Percentiles rank a stretch among this genome's conserved stretches.
Evolutionary conservation across 352 stramenopile species (phyloP).

Genomic region (Phytophthora litchii): DNA sequence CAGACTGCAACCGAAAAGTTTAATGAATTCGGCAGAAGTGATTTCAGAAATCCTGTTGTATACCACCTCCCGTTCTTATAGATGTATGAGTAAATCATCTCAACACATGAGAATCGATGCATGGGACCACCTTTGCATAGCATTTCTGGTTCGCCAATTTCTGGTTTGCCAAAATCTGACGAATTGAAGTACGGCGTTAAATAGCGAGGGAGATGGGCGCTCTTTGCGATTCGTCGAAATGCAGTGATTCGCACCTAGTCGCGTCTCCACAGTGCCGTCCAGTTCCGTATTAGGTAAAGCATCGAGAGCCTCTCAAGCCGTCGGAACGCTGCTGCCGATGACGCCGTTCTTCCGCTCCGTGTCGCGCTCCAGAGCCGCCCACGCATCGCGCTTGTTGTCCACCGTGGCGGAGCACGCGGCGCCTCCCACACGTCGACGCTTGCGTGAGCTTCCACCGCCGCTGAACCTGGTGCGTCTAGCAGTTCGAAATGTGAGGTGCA

Average conservation of each 20-base stretch:
- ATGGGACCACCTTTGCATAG: too few species aligned
- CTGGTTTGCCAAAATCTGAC: too few species aligned
- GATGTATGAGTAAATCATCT: too few species aligned
- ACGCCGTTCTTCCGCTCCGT: conserved; percentile 42
- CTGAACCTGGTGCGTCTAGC: conserved; percentile 66
- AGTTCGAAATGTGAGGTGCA: conserved; percentile 11
- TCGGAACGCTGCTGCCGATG: conserved; percentile 28
- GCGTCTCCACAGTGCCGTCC: background rate
- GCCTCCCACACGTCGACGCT: conserved; percentile 51
- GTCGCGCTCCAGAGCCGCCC: conserved; percentile 16
- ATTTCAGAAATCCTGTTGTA: too few species aligned
- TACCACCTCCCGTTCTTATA: too few species aligned
- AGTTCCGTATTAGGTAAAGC: conserved; percentile 16
- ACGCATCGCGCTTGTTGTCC: conserved; percentile 35
- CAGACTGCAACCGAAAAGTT: too few species aligned
- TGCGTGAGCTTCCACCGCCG: conserved; percentile 73
- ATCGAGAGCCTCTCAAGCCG: conserved; percentile 27
- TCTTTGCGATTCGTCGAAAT: conserved; percentile 20
- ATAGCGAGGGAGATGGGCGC: conserved; percentile 20
- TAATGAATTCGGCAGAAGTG: too few species aligned
- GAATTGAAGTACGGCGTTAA: conserved; percentile 26
- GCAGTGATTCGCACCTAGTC: conserved; percentile 12
- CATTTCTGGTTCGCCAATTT: too few species aligned
- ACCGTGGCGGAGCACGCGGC: conserved; percentile 46
- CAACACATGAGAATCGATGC: too few species aligned